Evolutionary conservation across 139 green algal genomes (phyloP).

Genomic region (Prasinococcaceae sp.): DNA sequence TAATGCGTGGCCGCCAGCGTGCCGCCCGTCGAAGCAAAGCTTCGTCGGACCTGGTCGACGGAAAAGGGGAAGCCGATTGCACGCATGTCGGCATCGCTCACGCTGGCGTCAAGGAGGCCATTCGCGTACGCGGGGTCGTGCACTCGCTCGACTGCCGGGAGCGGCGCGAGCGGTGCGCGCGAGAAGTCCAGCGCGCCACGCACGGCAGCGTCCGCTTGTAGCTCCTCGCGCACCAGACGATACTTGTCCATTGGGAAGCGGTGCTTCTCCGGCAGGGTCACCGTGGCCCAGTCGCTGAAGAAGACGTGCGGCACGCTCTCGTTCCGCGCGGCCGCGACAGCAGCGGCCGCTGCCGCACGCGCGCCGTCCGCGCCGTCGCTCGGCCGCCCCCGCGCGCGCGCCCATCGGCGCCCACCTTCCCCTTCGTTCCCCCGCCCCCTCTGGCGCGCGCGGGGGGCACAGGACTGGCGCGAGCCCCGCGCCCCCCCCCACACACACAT

Average conservation of each 20-base stretch:
- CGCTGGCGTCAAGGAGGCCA: background rate
- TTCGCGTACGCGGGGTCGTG: conserved; percentile 17
- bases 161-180: background rate
- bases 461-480: too few species aligned
- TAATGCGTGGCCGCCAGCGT: too few species aligned
- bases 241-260: conserved; percentile 37
- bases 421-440: too few species aligned
- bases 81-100: conserved; percentile 8
- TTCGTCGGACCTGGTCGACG: background rate
- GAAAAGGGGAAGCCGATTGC: conserved; percentile 15
- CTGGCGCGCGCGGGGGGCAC: too few species aligned
- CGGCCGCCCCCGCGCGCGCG: too few species aligned
- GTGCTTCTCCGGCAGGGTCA: conserved; percentile 21
- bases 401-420: too few species aligned
- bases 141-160: conserved; percentile 10
- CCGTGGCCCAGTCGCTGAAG: conserved; percentile 10
- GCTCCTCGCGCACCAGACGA: background rate
- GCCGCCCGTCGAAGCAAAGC: conserved; percentile 6
- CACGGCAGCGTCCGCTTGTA: conserved; percentile 12
- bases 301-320: background rate
- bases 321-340: too few species aligned
- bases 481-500: too few species aligned
- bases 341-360: too few species aligned
- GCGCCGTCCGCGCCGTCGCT: too few species aligned
- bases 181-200: conserved; percentile 3